phyloP scores from a whole-genome alignment of 768 basidiomycete genomes.

The Pseudohyphozyma bogoriensis region DNA sequence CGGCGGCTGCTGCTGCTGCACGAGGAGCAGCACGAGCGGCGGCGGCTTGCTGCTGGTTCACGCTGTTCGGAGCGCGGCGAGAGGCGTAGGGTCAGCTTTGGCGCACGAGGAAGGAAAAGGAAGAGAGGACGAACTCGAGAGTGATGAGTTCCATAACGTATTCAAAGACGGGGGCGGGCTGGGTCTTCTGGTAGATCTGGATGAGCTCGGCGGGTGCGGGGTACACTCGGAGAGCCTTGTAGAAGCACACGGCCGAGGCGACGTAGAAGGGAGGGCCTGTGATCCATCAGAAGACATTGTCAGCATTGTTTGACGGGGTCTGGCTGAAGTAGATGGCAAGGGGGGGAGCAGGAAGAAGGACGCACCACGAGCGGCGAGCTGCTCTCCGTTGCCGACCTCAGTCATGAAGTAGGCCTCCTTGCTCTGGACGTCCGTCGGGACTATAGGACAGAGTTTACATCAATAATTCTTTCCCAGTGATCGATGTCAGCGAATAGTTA shows the following conservation, averaged over 20 bases:
- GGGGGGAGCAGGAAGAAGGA: background rate
- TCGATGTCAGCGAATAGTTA: background rate
- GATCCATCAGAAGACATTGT: background rate
- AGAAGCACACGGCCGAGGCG: slow-evolving; percentile 79
- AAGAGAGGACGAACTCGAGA: slow-evolving; percentile 44
- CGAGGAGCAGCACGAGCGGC: too few relatives aligned
- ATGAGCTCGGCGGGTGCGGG: slow-evolving; percentile 89
- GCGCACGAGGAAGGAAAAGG: too few relatives aligned
- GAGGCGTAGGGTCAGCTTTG: too few relatives aligned
- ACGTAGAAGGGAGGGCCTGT: slow-evolving; percentile 68
- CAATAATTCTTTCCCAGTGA: background rate
- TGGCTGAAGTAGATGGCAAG: background rate
- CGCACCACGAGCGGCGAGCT: slow-evolving; percentile 63
- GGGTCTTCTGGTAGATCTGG: slow-evolving; percentile 85
- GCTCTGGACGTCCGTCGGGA: slow-evolving; percentile 59
- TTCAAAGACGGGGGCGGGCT: slow-evolving; percentile 64
- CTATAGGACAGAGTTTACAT: background rate
- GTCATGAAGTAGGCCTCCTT: slow-evolving; percentile 86
- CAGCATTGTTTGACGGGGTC: background rate
- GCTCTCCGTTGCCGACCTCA: slow-evolving; percentile 79
- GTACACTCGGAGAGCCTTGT: slow-evolving; percentile 84
- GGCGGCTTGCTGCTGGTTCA: background rate
- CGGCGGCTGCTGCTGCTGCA: too few relatives aligned
- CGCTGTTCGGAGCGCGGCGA: too few relatives aligned
- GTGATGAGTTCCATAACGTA: slow-evolving; percentile 74